Conservation (phyloP, 2,329 filamentous ascomycete genomes). For the Trichoderma harzianum region DNA sequence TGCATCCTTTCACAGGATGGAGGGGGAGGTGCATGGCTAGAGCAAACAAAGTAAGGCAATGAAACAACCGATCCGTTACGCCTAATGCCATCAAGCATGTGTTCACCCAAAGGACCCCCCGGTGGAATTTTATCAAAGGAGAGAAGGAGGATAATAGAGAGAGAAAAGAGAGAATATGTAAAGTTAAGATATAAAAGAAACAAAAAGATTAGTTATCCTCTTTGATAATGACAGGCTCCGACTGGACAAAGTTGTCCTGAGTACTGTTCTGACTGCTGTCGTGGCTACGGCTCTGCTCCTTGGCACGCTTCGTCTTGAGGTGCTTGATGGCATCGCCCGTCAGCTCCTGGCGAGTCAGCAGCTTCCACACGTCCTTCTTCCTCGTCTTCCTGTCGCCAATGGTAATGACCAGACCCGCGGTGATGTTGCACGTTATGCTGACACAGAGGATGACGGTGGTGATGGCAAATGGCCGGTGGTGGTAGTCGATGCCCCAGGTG, state of each 20-base stretch:
- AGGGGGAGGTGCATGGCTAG: background rate
- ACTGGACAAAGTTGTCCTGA: background rate
- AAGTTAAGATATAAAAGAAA: background rate
- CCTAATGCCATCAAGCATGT: background rate
- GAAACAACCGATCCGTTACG: background rate
- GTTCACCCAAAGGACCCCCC: background rate
- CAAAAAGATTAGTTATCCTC: background rate
- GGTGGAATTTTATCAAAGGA: background rate
- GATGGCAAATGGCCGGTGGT: slow-evolving; percentile 64
- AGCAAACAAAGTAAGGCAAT: background rate
- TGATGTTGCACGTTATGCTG: slow-evolving; percentile 74
- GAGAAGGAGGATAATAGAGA: background rate
- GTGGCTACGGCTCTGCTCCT: slow-evolving; percentile 16
- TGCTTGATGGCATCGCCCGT: slow-evolving; percentile 57
- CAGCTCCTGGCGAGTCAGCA: slow-evolving; percentile 71
- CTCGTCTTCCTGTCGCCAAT: slow-evolving; percentile 72
- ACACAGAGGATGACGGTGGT: slow-evolving; percentile 79
- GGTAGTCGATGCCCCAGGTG: slow-evolving; percentile 76
- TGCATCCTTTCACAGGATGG: background rate
- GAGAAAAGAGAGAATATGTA: background rate
- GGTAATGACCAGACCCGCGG: slow-evolving; percentile 71
- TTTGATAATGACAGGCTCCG: background rate
- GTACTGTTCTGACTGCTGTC: slow-evolving; percentile 3
- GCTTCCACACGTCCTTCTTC: slow-evolving; percentile 81
- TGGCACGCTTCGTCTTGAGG: slow-evolving; percentile 31